Evolutionary conservation across 2,329 filamentous ascomycete genomes (phyloP).

Genomic region (Clathrospora elynae): DNA sequence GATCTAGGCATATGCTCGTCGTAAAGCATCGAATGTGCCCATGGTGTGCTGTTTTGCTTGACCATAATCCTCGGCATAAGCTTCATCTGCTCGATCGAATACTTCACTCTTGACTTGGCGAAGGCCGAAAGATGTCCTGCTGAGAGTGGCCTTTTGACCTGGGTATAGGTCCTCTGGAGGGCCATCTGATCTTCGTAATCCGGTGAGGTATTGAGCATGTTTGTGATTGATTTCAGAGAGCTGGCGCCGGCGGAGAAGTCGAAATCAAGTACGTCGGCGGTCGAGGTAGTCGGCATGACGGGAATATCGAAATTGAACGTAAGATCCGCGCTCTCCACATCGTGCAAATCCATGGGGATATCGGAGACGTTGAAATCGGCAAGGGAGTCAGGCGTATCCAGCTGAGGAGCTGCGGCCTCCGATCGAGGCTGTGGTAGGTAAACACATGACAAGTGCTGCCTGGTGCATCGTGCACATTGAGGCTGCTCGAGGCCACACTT

Average conservation of each 20-base stretch:
- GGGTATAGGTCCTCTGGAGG: not conserved
- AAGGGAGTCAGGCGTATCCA: slow-evolving; percentile 4
- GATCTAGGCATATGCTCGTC: slow-evolving; percentile 57
- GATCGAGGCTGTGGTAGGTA: slow-evolving; percentile 44
- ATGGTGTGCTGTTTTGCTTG: slow-evolving; percentile 56
- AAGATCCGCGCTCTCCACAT: slow-evolving; percentile 27
- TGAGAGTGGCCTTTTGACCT: slow-evolving; percentile 12
- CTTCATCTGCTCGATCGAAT: slow-evolving; percentile 37
- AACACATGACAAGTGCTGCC: slow-evolving; percentile 55
- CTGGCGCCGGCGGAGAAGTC: slow-evolving; percentile 48
- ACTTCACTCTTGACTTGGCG: slow-evolving; percentile 30
- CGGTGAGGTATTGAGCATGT: slow-evolving; percentile 8
- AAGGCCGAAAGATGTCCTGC: slow-evolving; percentile 23
- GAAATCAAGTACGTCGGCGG: slow-evolving; percentile 21
- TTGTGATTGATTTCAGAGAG: slow-evolving; percentile 57
- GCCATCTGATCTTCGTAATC: slow-evolving; percentile 3
- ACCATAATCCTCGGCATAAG: slow-evolving; percentile 51
- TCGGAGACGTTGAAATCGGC: slow-evolving; percentile 26
- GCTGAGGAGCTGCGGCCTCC: not conserved
- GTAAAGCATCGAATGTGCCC: slow-evolving; percentile 61
- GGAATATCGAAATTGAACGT: slow-evolving; percentile 14
- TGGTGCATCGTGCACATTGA: slow-evolving; percentile 59
- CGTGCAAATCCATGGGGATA: slow-evolving; percentile 4
- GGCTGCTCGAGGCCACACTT: slow-evolving; percentile 61
- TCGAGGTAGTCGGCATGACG: slow-evolving; percentile 7